Percentiles rank a stretch among this genome's conserved stretches.
Conservation (phyloP, 129 eudicot species). For the sunflower (Helianthus annuus) region HanXRQr2.0-SUNRISE NC_035449.2:176479081-176479580, state of each 20-base stretch:
- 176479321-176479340: constrained; percentile 89
- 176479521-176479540: no score
- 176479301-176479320: constrained; percentile 88
- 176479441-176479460: not conserved
- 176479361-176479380: not conserved
- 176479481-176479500: no score
- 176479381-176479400: not conserved
- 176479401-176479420: constrained; percentile 6
- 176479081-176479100: constrained; percentile 4
- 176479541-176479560: no score
- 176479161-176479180: no score
- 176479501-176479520: no score
- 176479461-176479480: no score
- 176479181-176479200: not conserved
- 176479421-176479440: not conserved
- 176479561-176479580: no score
- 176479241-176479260: constrained; percentile 65
- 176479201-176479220: constrained; percentile 42
- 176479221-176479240: constrained; percentile 47
- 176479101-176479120: not conserved
- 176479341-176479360: constrained; percentile 51
- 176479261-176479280: constrained; percentile 70
- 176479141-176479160: no score
- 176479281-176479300: constrained; percentile 64
- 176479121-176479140: constrained; percentile 2